These are phyloP conservation scores for Xerocomus brunneocitrinus DNA, from an alignment of 768 basidiomycete species.

Conservation along the genomic window DNA sequence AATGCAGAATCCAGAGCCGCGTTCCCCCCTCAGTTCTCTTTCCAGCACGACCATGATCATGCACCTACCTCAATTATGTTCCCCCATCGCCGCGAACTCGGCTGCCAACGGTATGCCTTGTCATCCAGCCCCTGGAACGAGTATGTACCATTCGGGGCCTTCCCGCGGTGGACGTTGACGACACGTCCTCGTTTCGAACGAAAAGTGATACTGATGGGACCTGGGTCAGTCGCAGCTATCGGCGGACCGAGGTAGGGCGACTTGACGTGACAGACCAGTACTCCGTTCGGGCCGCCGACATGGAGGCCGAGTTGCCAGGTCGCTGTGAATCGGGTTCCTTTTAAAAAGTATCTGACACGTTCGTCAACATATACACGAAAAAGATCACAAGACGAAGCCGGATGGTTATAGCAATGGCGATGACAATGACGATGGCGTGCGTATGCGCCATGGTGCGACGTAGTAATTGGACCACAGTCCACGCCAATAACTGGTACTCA, in stretches of 20 bases:
- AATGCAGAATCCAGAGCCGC: neutral
- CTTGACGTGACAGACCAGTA: slow-evolving; percentile 20
- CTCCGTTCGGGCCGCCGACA: slow-evolving; percentile 15
- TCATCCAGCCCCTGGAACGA: slow-evolving; percentile 24
- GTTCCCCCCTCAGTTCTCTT: neutral
- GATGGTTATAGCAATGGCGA: neutral
- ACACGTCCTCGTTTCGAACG: neutral
- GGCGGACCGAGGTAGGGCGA: slow-evolving; percentile 29
- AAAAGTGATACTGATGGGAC: slow-evolving; percentile 19
- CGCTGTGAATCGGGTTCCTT: slow-evolving; percentile 10
- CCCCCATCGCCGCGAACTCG: slow-evolving; percentile 8
- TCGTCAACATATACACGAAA: neutral
- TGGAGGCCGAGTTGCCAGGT: slow-evolving; percentile 25
- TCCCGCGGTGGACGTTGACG: slow-evolving; percentile 12
- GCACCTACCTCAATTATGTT: slow-evolving; percentile 22
- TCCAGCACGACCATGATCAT: neutral
- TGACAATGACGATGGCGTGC: neutral
- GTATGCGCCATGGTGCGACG: neutral
- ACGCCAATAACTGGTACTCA: slow-evolving; percentile 6
- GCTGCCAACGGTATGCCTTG: slow-evolving; percentile 24
- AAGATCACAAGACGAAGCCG: too few relatives aligned
- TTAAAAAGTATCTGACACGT: slow-evolving; percentile 23
- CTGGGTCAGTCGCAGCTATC: slow-evolving; percentile 6
- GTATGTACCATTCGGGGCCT: slow-evolving; percentile 2
- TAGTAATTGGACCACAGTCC: neutral